Base-by-base conservation (phyloP, 306 rosid species). In the Biancaea sappan region DNA sequence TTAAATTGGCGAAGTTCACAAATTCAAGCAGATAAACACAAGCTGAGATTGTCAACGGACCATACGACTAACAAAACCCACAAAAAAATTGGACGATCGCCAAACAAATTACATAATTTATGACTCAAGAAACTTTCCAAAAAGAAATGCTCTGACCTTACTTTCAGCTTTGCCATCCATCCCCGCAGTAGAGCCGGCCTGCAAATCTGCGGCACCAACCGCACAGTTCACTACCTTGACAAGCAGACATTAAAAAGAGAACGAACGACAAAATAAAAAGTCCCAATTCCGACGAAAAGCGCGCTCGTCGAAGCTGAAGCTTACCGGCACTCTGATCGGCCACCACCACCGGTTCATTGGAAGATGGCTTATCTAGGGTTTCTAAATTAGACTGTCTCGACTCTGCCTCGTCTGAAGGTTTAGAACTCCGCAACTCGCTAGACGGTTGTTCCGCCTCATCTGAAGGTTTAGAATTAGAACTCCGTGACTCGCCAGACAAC, bases 281-380 rank as follows among this genome's bases (percentile, higher is more conserved):
- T n/a, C n/a, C n/a, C n/a, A n/a, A n/a, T n/a, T n/a, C n/a, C n/a
- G n/a, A n/a, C n/a, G n/a, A n/a, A n/a, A n/a, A n/a, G n/a, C n/a
- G 53, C 26, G 47, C 48, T 13, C 19, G 35, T 15, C 8, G 51
- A 61, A 77, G 80, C 58, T 24, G 12, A 76, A 54, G 25, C 84
- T 40, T 75, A 89, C 96, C 89, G 10, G 75, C 76, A 74, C 58
- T 65, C 67, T 31, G 86, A 82, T 75, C 77, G 32, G 81, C 76
- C 81, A 57, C 71, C 81, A 57, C 71, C 8, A 71, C 35, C 3
- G 69, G 48, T 46, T 60, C 79, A 75, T 26, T 35, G 51, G 83
- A 68, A 62, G 86, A 79, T 32, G 82, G 43, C 61, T 2, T 67
- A 43, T 48, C 84, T 91, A 89, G 97, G 97, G 98, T 91, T 89